A percentile compares a stretch with the other conserved stretches of the same genome.
Evolutionary conservation across 2,329 filamentous ascomycete species (phyloP).

Genomic region (Hypoxylon sp.): DNA sequence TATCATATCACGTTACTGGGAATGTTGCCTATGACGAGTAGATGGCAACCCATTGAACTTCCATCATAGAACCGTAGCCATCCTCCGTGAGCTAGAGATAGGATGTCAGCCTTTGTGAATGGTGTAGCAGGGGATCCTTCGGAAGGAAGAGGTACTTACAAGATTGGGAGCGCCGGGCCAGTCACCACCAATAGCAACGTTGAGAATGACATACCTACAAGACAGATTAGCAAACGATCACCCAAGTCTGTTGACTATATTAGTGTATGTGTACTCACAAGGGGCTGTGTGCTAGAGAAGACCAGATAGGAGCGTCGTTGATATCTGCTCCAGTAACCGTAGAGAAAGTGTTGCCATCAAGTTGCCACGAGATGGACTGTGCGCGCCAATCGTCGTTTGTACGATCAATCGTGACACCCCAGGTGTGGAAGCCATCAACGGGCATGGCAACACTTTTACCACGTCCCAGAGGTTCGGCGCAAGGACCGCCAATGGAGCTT

Average conservation of each 20-base stretch:
- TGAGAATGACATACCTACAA: slow-evolving; percentile 64
- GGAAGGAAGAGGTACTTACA: slow-evolving; percentile 42
- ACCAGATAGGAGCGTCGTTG: slow-evolving; percentile 64
- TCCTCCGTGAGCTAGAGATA: slow-evolving; percentile 47
- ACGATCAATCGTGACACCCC: slow-evolving; percentile 67
- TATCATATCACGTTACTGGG: slow-evolving; percentile 29
- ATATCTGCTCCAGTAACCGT: slow-evolving; percentile 63
- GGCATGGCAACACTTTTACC: slow-evolving; percentile 56
- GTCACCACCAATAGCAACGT: slow-evolving; percentile 69
- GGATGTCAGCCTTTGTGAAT: slow-evolving; percentile 34
- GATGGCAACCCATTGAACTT: slow-evolving; percentile 53
- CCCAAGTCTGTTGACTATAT: neutral
- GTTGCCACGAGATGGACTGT: slow-evolving; percentile 67
- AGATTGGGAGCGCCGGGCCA: slow-evolving; percentile 58
- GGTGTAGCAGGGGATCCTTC: neutral
- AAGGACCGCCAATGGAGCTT: slow-evolving; percentile 61
- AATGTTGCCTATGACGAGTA: slow-evolving; percentile 50
- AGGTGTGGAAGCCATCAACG: slow-evolving; percentile 63
- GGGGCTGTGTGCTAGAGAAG: slow-evolving; percentile 64
- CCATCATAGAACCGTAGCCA: slow-evolving; percentile 55
- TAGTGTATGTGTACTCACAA: slow-evolving; percentile 53
- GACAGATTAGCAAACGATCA: slow-evolving; percentile 16
- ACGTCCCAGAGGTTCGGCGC: slow-evolving; percentile 66
- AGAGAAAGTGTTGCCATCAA: slow-evolving; percentile 63
- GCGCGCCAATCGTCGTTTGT: slow-evolving; percentile 61